Evolutionary conservation across 352 stramenopile species (phyloP).

Genomic region (Globisporangium okanoganense): DNA sequence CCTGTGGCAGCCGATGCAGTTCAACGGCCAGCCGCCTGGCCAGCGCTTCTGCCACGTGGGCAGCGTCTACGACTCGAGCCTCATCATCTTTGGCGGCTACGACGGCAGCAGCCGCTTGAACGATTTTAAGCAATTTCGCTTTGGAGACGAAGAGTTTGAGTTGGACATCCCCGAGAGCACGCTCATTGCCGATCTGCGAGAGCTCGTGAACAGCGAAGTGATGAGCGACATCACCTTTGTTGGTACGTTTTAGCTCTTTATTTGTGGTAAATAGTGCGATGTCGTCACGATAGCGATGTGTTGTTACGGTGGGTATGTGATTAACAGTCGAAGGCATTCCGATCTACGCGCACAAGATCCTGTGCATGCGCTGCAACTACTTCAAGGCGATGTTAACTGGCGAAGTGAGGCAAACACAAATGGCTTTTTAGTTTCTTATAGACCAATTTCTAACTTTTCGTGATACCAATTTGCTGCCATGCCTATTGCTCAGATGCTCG

Average conservation of each 20-base stretch:
- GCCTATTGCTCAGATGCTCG: slow-evolving; percentile 74
- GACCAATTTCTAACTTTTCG: background rate
- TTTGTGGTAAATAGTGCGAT: background rate
- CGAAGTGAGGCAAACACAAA: slow-evolving; percentile 31
- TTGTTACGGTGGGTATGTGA: background rate
- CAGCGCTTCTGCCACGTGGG: slow-evolving; percentile 97
- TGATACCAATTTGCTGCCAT: background rate
- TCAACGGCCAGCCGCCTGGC: slow-evolving; percentile 77
- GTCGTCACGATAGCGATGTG: too few species aligned
- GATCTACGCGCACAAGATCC: slow-evolving; percentile 89
- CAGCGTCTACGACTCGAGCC: slow-evolving; percentile 87
- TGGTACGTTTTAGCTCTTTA: slow-evolving; percentile 33
- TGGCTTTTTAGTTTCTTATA: background rate
- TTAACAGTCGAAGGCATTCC: slow-evolving; percentile 82
- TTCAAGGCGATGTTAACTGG: slow-evolving; percentile 91
- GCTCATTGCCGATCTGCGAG: slow-evolving; percentile 65
- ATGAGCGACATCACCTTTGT: slow-evolving; percentile 89
- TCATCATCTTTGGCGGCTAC: slow-evolving; percentile 97
- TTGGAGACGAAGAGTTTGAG: slow-evolving; percentile 75
- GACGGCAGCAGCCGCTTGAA: slow-evolving; percentile 94
- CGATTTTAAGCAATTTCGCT: slow-evolving; percentile 93
- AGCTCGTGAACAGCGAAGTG: slow-evolving; percentile 79
- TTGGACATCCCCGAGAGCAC: slow-evolving; percentile 85
- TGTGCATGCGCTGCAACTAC: slow-evolving; percentile 93
- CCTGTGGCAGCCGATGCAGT: slow-evolving; percentile 70